Evolutionary conservation across 2,329 filamentous ascomycete genomes (phyloP), one percentile per base, ranked within the genome.

Genomic region (Diplodia seriata): DNA sequence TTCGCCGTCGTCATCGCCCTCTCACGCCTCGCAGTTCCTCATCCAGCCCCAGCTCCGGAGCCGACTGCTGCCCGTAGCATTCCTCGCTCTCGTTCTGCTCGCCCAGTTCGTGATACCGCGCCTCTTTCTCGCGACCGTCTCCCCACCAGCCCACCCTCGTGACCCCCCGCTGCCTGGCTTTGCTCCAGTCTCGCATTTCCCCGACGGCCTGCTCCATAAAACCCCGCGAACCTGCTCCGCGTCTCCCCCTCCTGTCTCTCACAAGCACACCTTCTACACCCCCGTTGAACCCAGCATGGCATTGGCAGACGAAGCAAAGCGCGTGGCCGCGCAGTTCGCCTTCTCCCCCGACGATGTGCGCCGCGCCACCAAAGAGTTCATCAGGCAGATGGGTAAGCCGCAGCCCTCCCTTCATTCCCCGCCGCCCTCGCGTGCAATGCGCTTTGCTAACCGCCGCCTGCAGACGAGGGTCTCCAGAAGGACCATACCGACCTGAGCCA

Each of bases 401-500:
- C 0, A 4, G 83, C 85, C 80, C 36, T 40, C 67, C 14, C 18
- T 62, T 43, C 64, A 7, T 29, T 33, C 43, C 53, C 38, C 55
- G 53, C 43, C 26, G 2, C 59, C 20, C 50, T 53, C 50, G 68
- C 26, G 57, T 29, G 50, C 40, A 26, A 40, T 51, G 68, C 31
- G 31, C 31, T 9, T 33, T 33, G 31, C 68, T 69, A 53, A 72
- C 56, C 43, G 6, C 40, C 69, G 50, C 31, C 9, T 65, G 33
- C 73, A 94, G 91, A 91, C 71, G 91, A 97, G 83, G 95, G 95
- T 33, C 83, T 98, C 72, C 82, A 87, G 69, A 89, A 90, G 74
- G 89, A 94, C 73, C 90, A 90, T 70, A 90, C 92, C 38, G 93
- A 90, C 73, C 82, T 99, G 83, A 94, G 91, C 82, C 95, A 98